Conservation (phyloP, 2,329 filamentous ascomycete species). For the Hypoxylon sp. region DNA sequence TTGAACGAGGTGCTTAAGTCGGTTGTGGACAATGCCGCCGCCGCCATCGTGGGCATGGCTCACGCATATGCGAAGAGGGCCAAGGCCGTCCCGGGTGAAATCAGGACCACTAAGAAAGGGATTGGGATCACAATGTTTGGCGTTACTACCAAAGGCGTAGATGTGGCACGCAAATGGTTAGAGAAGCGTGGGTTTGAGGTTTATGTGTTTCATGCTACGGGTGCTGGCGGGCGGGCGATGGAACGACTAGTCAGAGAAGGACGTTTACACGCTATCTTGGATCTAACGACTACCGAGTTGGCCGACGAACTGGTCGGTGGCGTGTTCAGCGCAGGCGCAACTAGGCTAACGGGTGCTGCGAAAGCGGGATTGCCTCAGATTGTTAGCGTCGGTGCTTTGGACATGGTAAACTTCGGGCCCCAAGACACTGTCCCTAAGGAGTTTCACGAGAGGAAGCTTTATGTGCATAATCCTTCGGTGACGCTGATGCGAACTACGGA, state of each 20-base stretch:
- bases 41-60: slow-evolving; percentile 68
- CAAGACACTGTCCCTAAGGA: slow-evolving; percentile 55
- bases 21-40: slow-evolving; percentile 70
- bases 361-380: slow-evolving; percentile 64
- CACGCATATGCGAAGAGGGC: slow-evolving; percentile 48
- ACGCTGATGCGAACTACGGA: slow-evolving; percentile 71
- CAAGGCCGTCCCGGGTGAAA: slow-evolving; percentile 4
- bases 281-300: slow-evolving; percentile 77
- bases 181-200: slow-evolving; percentile 60
- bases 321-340: slow-evolving; percentile 65
- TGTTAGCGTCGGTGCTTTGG: slow-evolving; percentile 61
- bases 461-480: slow-evolving; percentile 71
- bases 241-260: slow-evolving; percentile 67
- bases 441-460: slow-evolving; percentile 60
- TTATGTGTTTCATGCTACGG: slow-evolving; percentile 75
- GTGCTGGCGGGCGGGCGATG: slow-evolving; percentile 73
- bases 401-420: slow-evolving; percentile 53
- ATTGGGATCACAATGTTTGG: slow-evolving; percentile 79
- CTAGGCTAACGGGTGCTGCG: slow-evolving; percentile 65
- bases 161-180: slow-evolving; percentile 61
- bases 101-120: slow-evolving; percentile 51
- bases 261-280: slow-evolving; percentile 70
- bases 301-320: slow-evolving; percentile 71
- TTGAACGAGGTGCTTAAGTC: slow-evolving; percentile 65
- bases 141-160: slow-evolving; percentile 73